These are phyloP conservation scores for Cyanodermella asteris DNA, from an alignment of 2,329 filamentous ascomycete genomes.

Conservation along the genomic window DNA sequence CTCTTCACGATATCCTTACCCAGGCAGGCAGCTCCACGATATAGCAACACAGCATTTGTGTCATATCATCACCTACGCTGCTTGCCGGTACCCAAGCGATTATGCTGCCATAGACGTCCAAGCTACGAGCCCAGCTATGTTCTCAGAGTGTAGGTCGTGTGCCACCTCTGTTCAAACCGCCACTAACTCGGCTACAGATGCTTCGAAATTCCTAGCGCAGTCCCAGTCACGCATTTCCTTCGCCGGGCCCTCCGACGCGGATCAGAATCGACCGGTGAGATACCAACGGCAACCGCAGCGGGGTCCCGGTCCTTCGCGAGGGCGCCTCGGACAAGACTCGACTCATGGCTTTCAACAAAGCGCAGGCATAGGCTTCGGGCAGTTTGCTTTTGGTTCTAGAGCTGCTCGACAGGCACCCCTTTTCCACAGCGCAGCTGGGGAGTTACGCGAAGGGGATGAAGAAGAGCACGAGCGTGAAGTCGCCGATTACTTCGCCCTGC, in stretches of 20 bases:
- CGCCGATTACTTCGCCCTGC: constrained; percentile 81
- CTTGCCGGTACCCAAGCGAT: no score
- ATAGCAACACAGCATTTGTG: no score
- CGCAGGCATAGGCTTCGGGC: no score
- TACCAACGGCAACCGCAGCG: constrained; percentile 21
- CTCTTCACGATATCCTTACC: no score
- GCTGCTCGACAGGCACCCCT: constrained; percentile 65
- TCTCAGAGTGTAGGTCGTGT: constrained; percentile 92
- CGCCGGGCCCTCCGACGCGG: constrained; percentile 30
- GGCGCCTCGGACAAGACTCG: no score
- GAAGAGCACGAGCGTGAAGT: constrained; percentile 76
- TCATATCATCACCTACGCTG: no score
- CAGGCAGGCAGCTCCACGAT: no score
- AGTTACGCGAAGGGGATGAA: constrained; percentile 82
- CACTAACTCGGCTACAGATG: constrained; percentile 63
- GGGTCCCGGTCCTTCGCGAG: no score
- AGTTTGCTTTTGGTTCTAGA: constrained; percentile 61
- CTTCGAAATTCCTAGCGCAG: constrained; percentile 87
- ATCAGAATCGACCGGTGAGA: constrained; percentile 26
- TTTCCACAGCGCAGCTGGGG: constrained; percentile 82
- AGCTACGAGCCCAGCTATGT: no score
- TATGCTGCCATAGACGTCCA: no score
- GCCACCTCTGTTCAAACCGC: no score
- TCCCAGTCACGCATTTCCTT: constrained; percentile 79
- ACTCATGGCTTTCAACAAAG: no score